Evolutionary conservation across 2,329 filamentous ascomycete species (phyloP), one percentile per base, ranked within the genome.

Genomic region (Venturia nashicola): DNA sequence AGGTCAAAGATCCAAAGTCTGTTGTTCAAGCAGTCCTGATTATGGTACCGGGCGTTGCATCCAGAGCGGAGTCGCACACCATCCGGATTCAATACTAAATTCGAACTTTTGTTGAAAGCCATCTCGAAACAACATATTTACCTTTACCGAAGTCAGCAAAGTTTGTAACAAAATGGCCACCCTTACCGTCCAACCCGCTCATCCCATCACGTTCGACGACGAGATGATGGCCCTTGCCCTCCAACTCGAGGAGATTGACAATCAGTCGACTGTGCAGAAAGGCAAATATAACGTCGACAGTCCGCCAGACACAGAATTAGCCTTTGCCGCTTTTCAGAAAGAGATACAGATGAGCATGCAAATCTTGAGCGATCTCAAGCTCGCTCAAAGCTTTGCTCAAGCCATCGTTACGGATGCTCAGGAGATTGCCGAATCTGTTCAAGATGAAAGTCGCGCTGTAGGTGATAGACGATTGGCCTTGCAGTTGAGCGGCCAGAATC

Each of bases 171-270:
- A n/a, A n/a, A 39, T 59, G 55, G 40, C 40, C 14, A 39, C 34
- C 6, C 55, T 39, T 39, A 20, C 55, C 40, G 23, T 51, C 43
- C 23, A 61, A 18, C 8, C 59, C 27, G 20, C 40, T 14, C 39
- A 27, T 34, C 59, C 39, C 39, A 23, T 46, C 42, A 34, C 27
- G 1, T 23, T 70, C 1, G 69, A 71, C 18, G 70, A 72, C 61
- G 70, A 72, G 51, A 46, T 71, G 9, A 51, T 64, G 8, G 71
- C 71, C n/a, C 61, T 71, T 27, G 40, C 66, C 3, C 64, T 72
- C 6, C 71, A 72, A 51, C 44, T 72, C 3, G 70, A 71, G 40
- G 71, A 72, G 54, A 36, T 71, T 14, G 61, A 61, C 0, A 3
- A 65, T 2, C 54, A 51, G 23, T 32, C 46, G 5, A 5, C 67